Conservation (phyloP, 2,329 filamentous ascomycete species). For the Paracoccidioides brasiliensis region DNA sequence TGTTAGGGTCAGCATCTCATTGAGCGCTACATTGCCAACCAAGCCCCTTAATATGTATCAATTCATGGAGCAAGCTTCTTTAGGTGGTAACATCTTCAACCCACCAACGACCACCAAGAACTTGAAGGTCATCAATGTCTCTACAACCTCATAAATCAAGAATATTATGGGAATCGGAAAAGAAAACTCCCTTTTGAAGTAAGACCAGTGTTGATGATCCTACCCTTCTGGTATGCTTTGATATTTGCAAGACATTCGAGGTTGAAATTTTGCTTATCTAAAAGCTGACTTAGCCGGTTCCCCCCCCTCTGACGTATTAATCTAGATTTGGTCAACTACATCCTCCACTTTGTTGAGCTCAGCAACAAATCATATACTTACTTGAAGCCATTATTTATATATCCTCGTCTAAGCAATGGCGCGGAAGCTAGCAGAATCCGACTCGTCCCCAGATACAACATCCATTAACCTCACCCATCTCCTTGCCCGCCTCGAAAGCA, state of each 20-base stretch:
- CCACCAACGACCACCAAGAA: too few relatives aligned
- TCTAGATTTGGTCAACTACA: too few relatives aligned
- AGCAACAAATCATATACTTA: background rate
- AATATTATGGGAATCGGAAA: too few relatives aligned
- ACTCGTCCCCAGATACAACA: conserved; percentile 16
- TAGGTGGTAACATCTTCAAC: too few relatives aligned
- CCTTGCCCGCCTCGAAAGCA: conserved; percentile 31
- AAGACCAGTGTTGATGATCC: too few relatives aligned
- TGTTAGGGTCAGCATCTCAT: background rate
- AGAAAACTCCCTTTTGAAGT: too few relatives aligned
- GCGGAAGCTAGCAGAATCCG: conserved; percentile 6
- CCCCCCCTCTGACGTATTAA: background rate
- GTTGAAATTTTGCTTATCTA: background rate
- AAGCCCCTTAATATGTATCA: background rate
- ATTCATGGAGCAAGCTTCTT: background rate
- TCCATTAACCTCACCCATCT: conserved; percentile 31
- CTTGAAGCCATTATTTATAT: background rate
- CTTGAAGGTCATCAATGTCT: too few relatives aligned
- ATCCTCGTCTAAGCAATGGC: conserved; percentile 6
- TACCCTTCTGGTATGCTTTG: too few relatives aligned
- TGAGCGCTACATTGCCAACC: background rate
- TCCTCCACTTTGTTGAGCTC: background rate
- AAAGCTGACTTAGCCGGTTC: background rate
- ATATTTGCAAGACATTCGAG: too few relatives aligned
- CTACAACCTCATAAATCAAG: too few relatives aligned